Evolutionary conservation across 2,329 filamentous ascomycete genomes (phyloP).

Genomic region (Sporothrix phasma): DNA sequence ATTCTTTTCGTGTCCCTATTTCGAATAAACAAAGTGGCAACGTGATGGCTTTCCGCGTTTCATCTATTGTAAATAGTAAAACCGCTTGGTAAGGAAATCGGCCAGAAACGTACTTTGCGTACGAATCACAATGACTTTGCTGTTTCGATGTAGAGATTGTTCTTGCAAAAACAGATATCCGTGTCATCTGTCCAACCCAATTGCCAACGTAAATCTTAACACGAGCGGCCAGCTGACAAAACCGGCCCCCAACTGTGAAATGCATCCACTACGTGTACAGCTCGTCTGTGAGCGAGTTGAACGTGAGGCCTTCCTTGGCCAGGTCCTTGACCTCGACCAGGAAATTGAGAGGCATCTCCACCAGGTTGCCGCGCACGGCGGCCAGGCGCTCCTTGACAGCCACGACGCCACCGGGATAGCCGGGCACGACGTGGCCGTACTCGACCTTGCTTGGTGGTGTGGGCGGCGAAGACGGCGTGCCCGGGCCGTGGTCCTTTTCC

Average conservation of each 20-base stretch:
- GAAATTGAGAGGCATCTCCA: slow-evolving; percentile 89
- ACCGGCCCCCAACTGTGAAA: background rate
- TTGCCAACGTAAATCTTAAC: no score
- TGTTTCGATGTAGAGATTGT: no score
- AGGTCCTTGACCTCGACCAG: slow-evolving; percentile 73
- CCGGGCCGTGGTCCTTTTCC: slow-evolving; percentile 21
- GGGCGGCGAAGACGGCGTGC: slow-evolving; percentile 24
- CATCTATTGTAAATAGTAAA: no score
- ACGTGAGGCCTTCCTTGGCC: slow-evolving; percentile 65
- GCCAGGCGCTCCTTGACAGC: slow-evolving; percentile 59
- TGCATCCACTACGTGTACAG: slow-evolving; percentile 51
- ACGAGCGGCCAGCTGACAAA: no score
- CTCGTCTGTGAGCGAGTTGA: slow-evolving; percentile 63
- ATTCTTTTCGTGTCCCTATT: no score
- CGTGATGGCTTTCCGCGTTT: no score
- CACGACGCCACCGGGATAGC: slow-evolving; percentile 63
- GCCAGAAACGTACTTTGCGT: no score
- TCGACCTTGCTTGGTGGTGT: slow-evolving; percentile 46
- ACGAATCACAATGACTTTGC: no score
- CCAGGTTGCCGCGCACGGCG: slow-evolving; percentile 57
- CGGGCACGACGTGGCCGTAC: slow-evolving; percentile 78
- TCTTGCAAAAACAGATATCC: no score
- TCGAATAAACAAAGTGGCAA: no score
- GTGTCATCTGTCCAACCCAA: no score
- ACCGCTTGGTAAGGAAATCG: no score